These are phyloP conservation scores for Oryza punctata DNA, from an alignment of 176 grass and related monocot genomes.

Conservation along the genomic window DNA sequence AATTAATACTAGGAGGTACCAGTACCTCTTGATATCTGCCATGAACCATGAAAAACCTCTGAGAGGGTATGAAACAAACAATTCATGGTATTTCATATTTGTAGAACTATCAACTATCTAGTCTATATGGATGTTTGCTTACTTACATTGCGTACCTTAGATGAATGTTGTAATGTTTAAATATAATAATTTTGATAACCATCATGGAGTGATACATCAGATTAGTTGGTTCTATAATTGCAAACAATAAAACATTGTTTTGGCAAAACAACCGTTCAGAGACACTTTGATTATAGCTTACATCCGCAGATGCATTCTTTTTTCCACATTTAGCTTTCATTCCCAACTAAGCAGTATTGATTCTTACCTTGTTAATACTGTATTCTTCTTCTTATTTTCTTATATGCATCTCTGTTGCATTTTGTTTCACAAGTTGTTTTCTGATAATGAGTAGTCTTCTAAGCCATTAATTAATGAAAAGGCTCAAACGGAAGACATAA, in stretches of 20 bases:
- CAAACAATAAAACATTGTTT: background rate
- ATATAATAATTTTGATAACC: background rate
- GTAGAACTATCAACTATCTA: background rate
- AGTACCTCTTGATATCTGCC: background rate
- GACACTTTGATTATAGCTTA: conserved; percentile 20
- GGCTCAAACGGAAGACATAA: conserved; percentile 30
- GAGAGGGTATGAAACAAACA: background rate
- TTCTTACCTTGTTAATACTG: background rate
- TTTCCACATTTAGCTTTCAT: background rate
- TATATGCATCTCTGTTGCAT: conserved; percentile 2
- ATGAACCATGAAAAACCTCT: background rate
- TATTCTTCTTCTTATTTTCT: background rate
- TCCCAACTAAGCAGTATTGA: background rate
- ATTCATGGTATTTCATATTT: background rate
- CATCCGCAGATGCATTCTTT: background rate
- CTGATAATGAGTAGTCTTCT: background rate
- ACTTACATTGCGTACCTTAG: background rate
- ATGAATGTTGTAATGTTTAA: background rate
- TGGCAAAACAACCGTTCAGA: background rate
- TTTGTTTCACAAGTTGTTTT: conserved; percentile 28
- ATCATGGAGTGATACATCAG: background rate
- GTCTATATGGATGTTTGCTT: conserved; percentile 3
- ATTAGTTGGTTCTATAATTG: background rate
- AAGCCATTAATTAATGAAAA: conserved; percentile 14
- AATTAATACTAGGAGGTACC: background rate